Evolutionary conservation across 1,139 yeast genomes (phyloP), one percentile per base, ranked within the genome.

Genomic region (Pichia kudriavzevii): DNA sequence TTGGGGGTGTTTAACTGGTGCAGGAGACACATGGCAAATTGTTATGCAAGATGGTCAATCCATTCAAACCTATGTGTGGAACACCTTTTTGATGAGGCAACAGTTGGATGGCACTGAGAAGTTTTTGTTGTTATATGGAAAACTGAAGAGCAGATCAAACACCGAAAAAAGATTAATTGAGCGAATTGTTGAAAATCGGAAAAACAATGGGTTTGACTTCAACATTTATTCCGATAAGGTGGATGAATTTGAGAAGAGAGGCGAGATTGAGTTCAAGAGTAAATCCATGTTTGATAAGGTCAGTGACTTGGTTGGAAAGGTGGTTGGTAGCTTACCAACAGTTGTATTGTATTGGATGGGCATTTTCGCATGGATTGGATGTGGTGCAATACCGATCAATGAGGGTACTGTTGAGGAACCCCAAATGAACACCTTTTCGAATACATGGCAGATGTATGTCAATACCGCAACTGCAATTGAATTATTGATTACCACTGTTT

Each of bases 41-140:
- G 59, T 58, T 4, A 61, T 62, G 62, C 63, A 60, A 39, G 66
- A 63, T 47, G 66, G 63, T 13, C 62, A 59, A 40, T 59, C 66
- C 1, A 58, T 63, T 32, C 66, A 60, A 38, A 47, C 61, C 32
- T 61, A 61, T 42, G 40, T 60, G 21, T 61, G 64, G 59, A 66
- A 62, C 38, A 59, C 67, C 0, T 42, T 62, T 13, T 43, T 63
- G 32, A 63, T 59, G 62, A 56, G 67, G 43, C 66, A 62, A 40
- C 67, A 62, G 38, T 41, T 59, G 33, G 56, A 54, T 34, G 47
- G 49, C 16, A 40, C 45, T 24, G 42, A 44, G 12, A 43, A 34
- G 13, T 35, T 49, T 17, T 35, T 51, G n/a, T 28, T 33, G 9
- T 36, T 51, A 8, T 41, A 47, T 34, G 56, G 61, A 9, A 49